Evolutionary conservation across 768 basidiomycete genomes (phyloP).

Genomic region (Tulasnella sp.): DNA sequence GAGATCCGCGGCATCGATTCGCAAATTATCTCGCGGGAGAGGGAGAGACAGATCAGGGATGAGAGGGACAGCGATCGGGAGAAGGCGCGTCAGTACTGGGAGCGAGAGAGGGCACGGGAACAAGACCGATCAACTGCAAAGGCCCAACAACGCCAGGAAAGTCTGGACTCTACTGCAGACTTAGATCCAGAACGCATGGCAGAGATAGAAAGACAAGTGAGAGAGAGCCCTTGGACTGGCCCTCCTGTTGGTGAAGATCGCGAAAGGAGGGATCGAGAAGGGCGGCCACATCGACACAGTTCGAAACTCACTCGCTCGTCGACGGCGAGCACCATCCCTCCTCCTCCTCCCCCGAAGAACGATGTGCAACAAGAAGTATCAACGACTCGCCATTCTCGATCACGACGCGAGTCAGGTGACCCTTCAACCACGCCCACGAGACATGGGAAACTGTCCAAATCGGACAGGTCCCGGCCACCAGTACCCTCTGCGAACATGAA

Average conservation of each 20-base stretch:
- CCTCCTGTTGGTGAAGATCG: not conserved
- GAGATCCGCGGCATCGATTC: not conserved
- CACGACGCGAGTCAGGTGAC: not conserved
- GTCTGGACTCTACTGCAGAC: not conserved
- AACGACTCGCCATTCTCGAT: not conserved
- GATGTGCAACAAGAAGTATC: not conserved
- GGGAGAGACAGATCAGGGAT: slow-evolving; percentile 1
- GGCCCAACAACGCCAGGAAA: not conserved
- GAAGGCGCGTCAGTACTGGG: not conserved
- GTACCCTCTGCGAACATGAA: not conserved
- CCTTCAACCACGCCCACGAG: not conserved
- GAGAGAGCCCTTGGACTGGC: not conserved
- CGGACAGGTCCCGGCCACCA: not conserved
- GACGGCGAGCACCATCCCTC: slow-evolving; percentile 2
- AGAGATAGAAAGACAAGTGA: not conserved
- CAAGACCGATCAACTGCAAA: not conserved
- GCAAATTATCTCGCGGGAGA: not conserved
- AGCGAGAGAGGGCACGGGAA: slow-evolving; percentile 3
- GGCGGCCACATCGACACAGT: not conserved
- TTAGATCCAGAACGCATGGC: not conserved
- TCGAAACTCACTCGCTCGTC: slow-evolving; percentile 5
- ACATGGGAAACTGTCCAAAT: not conserved
- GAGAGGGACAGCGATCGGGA: slow-evolving; percentile 5
- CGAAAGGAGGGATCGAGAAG: not conserved
- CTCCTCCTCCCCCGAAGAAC: slow-evolving; percentile 4